Percentiles rank a stretch among this genome's conserved stretches.
Evolutionary conservation across 2,329 filamentous ascomycete genomes (phyloP).

Genomic region (Clonostachys byssicola): DNA sequence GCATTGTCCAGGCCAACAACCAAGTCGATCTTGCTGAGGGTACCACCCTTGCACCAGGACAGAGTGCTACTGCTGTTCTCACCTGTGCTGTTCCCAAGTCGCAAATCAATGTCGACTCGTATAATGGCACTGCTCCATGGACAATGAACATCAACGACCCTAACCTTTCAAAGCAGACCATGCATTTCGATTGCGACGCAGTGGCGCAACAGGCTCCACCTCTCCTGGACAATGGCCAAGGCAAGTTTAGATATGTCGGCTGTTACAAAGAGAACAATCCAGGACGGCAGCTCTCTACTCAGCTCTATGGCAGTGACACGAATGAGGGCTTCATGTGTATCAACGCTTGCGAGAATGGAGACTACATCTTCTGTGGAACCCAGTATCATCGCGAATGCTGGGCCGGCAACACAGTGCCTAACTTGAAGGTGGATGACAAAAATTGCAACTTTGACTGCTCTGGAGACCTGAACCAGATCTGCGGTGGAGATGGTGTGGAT

Average conservation of each 20-base stretch:
- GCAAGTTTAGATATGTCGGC: conserved; percentile 46
- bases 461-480: conserved; percentile 44
- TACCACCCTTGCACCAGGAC: conserved; percentile 39
- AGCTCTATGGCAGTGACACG: conserved; percentile 30
- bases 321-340: conserved; percentile 43
- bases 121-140: conserved; percentile 43
- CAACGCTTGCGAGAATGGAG: conserved; percentile 27
- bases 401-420: conserved; percentile 44
- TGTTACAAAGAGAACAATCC: conserved; percentile 55
- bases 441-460: conserved; percentile 49
- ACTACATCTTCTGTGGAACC: conserved; percentile 37
- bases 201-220: conserved; percentile 49
- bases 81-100: conserved; percentile 52
- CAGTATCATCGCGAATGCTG: conserved; percentile 50
- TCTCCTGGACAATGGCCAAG: conserved; percentile 33
- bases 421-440: conserved; percentile 30
- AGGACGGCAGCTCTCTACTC: conserved; percentile 39
- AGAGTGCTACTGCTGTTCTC: conserved; percentile 46
- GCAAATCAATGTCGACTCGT: conserved; percentile 51
- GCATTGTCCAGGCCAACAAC: conserved; percentile 50
- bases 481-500: conserved; percentile 42
- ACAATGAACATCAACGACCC: conserved; percentile 54
- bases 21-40: conserved; percentile 55
- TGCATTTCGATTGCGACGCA: conserved; percentile 47
- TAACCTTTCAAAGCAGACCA: conserved; percentile 42